Conservation (phyloP, 805 yeast genomes). For the Candida incommunis region DNA sequence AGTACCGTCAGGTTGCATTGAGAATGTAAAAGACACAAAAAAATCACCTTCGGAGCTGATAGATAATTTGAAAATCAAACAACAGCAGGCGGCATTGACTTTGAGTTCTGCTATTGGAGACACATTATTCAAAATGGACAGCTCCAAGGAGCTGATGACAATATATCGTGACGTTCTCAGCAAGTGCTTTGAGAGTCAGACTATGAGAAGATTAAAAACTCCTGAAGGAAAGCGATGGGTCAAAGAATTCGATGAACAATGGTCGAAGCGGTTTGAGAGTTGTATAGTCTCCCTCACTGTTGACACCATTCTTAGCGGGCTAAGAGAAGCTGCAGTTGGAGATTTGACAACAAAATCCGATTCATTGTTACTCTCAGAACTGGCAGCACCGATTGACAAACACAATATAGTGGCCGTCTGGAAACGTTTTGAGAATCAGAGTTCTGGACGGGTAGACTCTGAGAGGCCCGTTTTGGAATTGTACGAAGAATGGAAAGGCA, state of each 20-base stretch:
- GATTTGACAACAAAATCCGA: background rate
- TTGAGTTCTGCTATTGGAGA: background rate
- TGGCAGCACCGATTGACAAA: background rate
- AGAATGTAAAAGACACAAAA: background rate
- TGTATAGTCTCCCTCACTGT: background rate
- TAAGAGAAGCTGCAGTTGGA: background rate
- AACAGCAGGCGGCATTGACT: background rate
- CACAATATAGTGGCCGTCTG: background rate
- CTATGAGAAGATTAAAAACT: background rate
- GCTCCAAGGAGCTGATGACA: background rate
- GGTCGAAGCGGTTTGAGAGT: background rate
- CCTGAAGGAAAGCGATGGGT: background rate
- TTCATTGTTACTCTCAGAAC: background rate
- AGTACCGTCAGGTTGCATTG: background rate
- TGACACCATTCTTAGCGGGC: background rate
- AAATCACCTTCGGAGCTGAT: background rate
- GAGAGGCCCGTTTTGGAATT: background rate
- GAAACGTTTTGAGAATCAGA: background rate
- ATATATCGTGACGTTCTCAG: background rate
- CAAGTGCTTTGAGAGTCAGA: background rate
- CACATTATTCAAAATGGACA: background rate
- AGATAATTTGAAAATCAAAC: background rate
- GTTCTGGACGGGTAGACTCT: background rate
- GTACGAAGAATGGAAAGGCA: background rate
- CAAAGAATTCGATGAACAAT: background rate